phyloP scores from a whole-genome alignment of 768 basidiomycete species.

The Austroboletus eburneus region DNA sequence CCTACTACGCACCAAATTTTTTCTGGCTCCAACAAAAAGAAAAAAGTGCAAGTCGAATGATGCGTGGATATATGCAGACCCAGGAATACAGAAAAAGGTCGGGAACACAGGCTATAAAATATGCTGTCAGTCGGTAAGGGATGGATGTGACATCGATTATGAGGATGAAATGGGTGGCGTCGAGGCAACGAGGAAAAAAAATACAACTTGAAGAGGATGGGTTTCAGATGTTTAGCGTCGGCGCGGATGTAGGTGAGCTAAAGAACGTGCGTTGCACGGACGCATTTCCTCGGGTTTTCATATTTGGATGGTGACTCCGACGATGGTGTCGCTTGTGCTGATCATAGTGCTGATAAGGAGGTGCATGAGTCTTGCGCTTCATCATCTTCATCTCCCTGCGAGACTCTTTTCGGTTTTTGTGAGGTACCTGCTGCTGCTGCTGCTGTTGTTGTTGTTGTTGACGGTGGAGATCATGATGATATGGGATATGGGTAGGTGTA shows the following conservation, averaged over 20 bases:
- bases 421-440: constrained; percentile 32
- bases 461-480: constrained; percentile 33
- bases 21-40: constrained; percentile 7
- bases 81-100: constrained; percentile 16
- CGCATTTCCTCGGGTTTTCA: constrained; percentile 52
- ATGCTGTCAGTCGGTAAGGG: constrained; percentile 12
- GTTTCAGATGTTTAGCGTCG: constrained; percentile 26
- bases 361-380: constrained; percentile 53
- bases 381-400: constrained; percentile 64
- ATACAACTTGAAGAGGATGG: constrained; percentile 19
- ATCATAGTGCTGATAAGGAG: constrained; percentile 35
- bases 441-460: constrained; percentile 37
- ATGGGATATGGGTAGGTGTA: constrained; percentile 43
- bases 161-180: constrained; percentile 5
- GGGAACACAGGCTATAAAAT: not conserved
- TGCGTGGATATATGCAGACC: constrained; percentile 24
- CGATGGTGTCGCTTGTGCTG: constrained; percentile 48
- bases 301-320: constrained; percentile 60
- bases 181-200: constrained; percentile 19
- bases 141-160: constrained; percentile 5
- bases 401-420: constrained; percentile 60
- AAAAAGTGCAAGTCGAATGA: constrained; percentile 7
- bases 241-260: constrained; percentile 32
- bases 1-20: constrained; percentile 1
- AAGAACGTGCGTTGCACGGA: constrained; percentile 49